Evolutionary conservation across 352 stramenopile genomes (phyloP), one percentile per base, ranked within the genome.

Genomic region (Globisporangium mamillatum): DNA sequence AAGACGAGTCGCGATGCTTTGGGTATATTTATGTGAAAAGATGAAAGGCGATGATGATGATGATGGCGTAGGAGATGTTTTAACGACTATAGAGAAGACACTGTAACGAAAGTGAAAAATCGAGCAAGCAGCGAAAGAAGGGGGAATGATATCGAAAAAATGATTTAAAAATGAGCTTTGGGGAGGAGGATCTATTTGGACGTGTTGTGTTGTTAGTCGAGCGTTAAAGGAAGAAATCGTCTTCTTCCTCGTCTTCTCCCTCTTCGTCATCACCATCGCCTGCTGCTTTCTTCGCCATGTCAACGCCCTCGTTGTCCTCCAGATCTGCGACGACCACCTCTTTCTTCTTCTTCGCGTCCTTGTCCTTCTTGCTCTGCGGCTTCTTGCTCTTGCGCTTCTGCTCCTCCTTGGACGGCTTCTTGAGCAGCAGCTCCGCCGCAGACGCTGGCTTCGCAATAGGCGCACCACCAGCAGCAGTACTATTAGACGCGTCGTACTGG

Each of bases 211-310:
- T 10, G 22, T 56, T 27, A 56, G 10, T 22, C 18, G 5, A 60
- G 12, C 7, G 36, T 66, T 53, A 92, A 67, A 91, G 67, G 62
- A 92, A 93, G 68, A 91, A 91, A 52, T 93, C 84, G 27, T 92
- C 82, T 22, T 89, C 80, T 48, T 87, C 77, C 14, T 76, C 73
- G 9, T 79, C 72, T 2, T 76, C 67, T 5, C 18, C 29, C 24
- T 62, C 41, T 12, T 10, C 27, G 7, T 68, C 67, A 8, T 75
- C 62, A 4, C 74, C 63, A 6, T n/a, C 50, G 46, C 34, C 32
- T 58, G n/a, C 27, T 38, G 38, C 29, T 54, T 38, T 50, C 56
- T 62, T 62, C 10, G 7, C 68, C 72, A 46, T 63, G 16, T 18
- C 65, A 3, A 62, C 67, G 10, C 63, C 50, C 24, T 67, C 76